Evolutionary conservation across 345 rosid species (phyloP).

Genomic region (Eucalyptus melliodora): DNA sequence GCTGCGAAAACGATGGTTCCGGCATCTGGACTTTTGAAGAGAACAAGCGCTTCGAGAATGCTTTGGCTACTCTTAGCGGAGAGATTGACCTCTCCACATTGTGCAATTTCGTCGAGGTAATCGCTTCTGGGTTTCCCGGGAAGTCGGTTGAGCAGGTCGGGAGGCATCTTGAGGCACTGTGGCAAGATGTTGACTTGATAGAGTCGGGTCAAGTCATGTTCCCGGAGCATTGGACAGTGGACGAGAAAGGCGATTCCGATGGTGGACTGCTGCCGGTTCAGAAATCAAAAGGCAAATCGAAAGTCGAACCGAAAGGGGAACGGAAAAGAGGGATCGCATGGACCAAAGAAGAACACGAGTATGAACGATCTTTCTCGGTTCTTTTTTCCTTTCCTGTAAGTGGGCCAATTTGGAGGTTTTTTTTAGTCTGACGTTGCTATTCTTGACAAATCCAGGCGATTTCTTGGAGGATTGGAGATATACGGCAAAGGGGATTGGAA

Average conservation of each 20-base stretch:
- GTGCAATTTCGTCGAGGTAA: background rate
- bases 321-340: background rate
- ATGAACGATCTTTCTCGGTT: background rate
- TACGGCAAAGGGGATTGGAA: slow-evolving; percentile 1
- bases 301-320: background rate
- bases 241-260: background rate
- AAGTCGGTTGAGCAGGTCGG: background rate
- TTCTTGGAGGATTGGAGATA: background rate
- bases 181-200: background rate
- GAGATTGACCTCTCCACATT: background rate
- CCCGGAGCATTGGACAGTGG: background rate
- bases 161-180: background rate
- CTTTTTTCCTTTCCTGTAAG: background rate
- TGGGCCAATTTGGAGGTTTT: background rate
- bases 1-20: too few species aligned
- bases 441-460: background rate
- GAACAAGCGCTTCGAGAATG: background rate
- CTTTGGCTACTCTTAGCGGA: background rate
- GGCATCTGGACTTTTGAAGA: background rate
- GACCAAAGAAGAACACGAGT: background rate
- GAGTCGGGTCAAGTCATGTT: background rate
- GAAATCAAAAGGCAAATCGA: background rate
- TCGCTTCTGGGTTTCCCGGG: background rate
- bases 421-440: background rate
- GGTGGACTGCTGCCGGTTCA: background rate